Evolutionary conservation across 2,329 filamentous ascomycete species (phyloP), one percentile per base, ranked within the genome.

Genomic region (Colletotrichum tofieldiae): DNA sequence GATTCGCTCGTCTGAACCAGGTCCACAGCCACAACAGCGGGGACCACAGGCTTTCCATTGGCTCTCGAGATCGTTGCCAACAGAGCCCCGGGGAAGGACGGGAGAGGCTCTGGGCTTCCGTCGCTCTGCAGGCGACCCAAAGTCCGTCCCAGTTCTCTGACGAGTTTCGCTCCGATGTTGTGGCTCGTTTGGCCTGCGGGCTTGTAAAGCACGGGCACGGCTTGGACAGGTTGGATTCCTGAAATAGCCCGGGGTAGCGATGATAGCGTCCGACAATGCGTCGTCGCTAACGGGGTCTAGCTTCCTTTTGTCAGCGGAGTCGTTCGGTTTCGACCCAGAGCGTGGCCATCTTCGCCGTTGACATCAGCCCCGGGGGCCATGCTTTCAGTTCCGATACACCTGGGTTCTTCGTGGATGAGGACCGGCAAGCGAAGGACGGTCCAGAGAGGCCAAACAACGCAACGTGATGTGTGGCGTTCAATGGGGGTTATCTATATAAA

Each of bases 101-200:
- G 69, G 54, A 68, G 58, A 63, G 65, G 51, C 69, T 63, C 26
- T 52, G 29, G n/a, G 52, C 29, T 29, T 37, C 37, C 12, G 58
- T 45, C 41, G 37, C 18, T 49, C 43, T 26, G 20, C 14, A 45
- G 37, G 70, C 94, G 88, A 9, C 88, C 83, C 7, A 98, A 84
- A 84, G 96, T 95, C 61, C 87, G 90, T 8, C 93, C 92, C 8
- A 96, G 88, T 35, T 90, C 89, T 52, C 87, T 85, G n/a, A 96
- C 86, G 1, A 91, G 85, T 2, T 85, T 83, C 49, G 89, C 86
- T 51, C 91, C 86, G 43, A 45, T 45, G 51, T 20, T 3, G 43
- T 56, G 29, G 37, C 59, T 62, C 32, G 32, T 55, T 45, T 54
- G 20, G 65, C 35, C 52, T 41, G 23, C 18, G 29, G 29, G 12